Conservation (phyloP, 2,329 filamentous ascomycete genomes). For the Nemania serpens region DNA sequence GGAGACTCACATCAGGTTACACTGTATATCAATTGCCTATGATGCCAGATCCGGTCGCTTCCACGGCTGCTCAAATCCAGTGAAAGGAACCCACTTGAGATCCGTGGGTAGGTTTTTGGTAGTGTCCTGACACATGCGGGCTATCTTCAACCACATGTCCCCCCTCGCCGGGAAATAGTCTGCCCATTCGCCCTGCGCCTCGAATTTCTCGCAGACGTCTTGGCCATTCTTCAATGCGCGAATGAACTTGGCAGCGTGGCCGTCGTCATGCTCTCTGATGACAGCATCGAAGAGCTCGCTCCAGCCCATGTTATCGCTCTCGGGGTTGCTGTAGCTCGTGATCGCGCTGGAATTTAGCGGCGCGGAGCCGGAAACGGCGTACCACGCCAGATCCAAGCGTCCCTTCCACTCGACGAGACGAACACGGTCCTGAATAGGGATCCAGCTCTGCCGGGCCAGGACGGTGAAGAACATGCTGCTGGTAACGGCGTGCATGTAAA, state of each 20-base stretch:
- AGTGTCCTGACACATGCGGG: conserved; percentile 31
- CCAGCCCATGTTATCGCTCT: conserved; percentile 36
- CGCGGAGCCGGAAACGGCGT: conserved; percentile 61
- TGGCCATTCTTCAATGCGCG: conserved; percentile 43
- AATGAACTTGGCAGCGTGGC: conserved; percentile 44
- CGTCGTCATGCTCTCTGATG: conserved; percentile 40
- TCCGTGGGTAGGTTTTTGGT: conserved; percentile 20
- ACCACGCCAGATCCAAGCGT: conserved; percentile 65
- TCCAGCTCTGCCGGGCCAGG: conserved; percentile 40
- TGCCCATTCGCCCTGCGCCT: conserved; percentile 24
- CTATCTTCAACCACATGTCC: conserved; percentile 36
- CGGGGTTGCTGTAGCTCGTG: conserved; percentile 22
- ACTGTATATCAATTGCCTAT: too few species aligned
- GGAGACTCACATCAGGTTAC: too few species aligned
- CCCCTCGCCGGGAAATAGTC: conserved; percentile 31
- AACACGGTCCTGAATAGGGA: conserved; percentile 48
- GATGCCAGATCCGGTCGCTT: conserved; percentile 11
- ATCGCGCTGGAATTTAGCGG: conserved; percentile 32
- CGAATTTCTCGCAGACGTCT: conserved; percentile 22
- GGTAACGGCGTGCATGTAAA: conserved; percentile 47
- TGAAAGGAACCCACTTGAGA: conserved; percentile 26
- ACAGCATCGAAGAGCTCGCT: conserved; percentile 34
- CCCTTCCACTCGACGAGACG: conserved; percentile 70
- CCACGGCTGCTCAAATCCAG: conserved; percentile 26
- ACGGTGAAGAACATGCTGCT: conserved; percentile 41